Evolutionary conservation across 768 basidiomycete genomes (phyloP).

Genomic region (Leucocoprinus sp.): DNA sequence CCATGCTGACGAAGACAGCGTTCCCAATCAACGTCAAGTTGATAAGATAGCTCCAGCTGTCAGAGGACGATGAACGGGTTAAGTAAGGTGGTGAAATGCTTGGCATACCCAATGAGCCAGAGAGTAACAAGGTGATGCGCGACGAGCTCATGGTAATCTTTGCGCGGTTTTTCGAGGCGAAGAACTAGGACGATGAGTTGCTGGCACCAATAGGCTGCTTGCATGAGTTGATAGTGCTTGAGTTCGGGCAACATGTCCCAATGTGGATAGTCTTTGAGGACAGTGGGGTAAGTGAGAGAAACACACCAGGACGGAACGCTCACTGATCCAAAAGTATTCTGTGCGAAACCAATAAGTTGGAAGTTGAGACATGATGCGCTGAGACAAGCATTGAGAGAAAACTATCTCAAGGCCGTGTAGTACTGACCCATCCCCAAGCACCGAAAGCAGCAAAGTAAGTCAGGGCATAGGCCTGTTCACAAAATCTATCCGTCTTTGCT

Average conservation of each 20-base stretch:
- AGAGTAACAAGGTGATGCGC: constrained; percentile 90
- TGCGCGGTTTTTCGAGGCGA: constrained; percentile 88
- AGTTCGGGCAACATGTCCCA: constrained; percentile 80
- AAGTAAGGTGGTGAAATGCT: neutral
- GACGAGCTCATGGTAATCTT: constrained; percentile 82
- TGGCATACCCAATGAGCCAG: constrained; percentile 79
- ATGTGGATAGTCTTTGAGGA: constrained; percentile 67
- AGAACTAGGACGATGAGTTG: constrained; percentile 82
- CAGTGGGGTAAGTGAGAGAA: neutral
- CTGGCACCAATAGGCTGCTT: constrained; percentile 91
- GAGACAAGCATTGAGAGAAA: constrained; percentile 6
- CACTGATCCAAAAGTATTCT: constrained; percentile 78
- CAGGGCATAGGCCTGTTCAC: constrained; percentile 85
- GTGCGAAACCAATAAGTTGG: constrained; percentile 86
- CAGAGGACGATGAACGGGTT: constrained; percentile 6
- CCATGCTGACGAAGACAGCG: constrained; percentile 94
- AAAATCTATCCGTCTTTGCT: constrained; percentile 74
- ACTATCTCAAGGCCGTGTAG: neutral
- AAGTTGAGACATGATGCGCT: constrained; percentile 78
- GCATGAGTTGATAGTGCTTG: constrained; percentile 91
- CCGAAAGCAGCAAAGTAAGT: constrained; percentile 72
- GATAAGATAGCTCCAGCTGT: constrained; percentile 75
- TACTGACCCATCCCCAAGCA: constrained; percentile 69
- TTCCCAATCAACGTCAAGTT: constrained; percentile 86
- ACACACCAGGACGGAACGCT: constrained; percentile 11